Evolutionary conservation across 352 stramenopile species (phyloP).

Genomic region (Bremia lactucae): DNA sequence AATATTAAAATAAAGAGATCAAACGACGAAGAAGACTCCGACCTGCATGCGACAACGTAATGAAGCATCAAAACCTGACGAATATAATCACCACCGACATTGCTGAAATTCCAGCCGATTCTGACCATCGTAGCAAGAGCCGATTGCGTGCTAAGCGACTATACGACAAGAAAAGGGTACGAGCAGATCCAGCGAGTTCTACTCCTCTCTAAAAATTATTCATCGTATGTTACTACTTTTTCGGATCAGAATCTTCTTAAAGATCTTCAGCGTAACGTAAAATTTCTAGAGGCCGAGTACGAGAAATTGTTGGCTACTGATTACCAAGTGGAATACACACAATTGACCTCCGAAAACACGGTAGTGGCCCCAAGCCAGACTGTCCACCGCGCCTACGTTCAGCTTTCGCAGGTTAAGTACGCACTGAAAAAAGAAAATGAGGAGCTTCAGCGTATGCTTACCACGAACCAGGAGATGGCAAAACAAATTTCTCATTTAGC

Average conservation of each 20-base stretch:
- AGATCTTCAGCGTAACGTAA: conserved; percentile 37
- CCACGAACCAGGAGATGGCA: conserved; percentile 36
- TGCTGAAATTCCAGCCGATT: conserved; percentile 10
- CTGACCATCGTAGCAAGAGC: conserved; percentile 39
- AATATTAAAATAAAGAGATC: too few species aligned
- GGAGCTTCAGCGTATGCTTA: conserved; percentile 35
- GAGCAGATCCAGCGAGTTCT: not conserved
- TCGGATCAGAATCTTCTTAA: conserved; percentile 42
- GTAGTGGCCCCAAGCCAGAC: not conserved
- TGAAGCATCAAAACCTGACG: too few species aligned
- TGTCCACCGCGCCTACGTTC: conserved; percentile 31
- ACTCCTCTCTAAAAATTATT: not conserved
- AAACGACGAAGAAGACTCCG: too few species aligned
- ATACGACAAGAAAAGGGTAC: conserved; percentile 71
- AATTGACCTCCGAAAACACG: conserved; percentile 10
- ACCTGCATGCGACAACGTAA: too few species aligned
- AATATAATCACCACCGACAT: conserved; percentile 4
- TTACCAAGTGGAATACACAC: conserved; percentile 20
- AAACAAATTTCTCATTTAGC: conserved; percentile 33
- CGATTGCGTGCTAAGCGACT: conserved; percentile 54
- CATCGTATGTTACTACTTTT: not conserved
- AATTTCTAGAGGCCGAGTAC: conserved; percentile 34
- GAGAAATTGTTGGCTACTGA: conserved; percentile 24
- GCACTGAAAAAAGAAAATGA: conserved; percentile 44
- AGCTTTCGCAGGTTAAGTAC: conserved; percentile 35